Evolutionary conservation across 306 rosid species (phyloP).

Genomic region (Acmispon strigosus): DNA sequence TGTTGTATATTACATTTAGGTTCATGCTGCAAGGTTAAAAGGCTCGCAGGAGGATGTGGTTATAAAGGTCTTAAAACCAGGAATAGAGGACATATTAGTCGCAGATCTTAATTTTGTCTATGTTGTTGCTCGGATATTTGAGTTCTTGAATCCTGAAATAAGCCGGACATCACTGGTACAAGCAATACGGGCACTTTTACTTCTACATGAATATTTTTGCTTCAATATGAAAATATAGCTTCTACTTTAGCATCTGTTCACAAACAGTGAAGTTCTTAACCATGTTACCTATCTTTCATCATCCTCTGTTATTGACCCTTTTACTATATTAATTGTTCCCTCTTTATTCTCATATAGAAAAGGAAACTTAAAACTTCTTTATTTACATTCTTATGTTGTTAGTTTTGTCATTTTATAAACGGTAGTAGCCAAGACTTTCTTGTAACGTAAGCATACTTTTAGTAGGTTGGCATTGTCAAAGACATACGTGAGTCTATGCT

Average conservation of each 20-base stretch:
- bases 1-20: conserved; percentile 41
- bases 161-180: conserved; percentile 84
- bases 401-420: not conserved
- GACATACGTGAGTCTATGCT: conserved; percentile 96
- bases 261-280: not conserved
- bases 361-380: conserved; percentile 1
- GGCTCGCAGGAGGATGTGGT: conserved; percentile 92
- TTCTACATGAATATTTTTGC: conserved; percentile 1
- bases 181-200: conserved; percentile 5
- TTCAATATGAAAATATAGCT: not conserved
- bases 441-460: conserved; percentile 32
- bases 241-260: not conserved
- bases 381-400: not conserved
- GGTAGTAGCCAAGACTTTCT: conserved; percentile 20
- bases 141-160: conserved; percentile 88
- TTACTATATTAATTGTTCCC: not conserved
- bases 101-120: conserved; percentile 94
- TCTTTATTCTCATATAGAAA: not conserved
- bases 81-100: conserved; percentile 83
- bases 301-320: not conserved
- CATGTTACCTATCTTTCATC: conserved; percentile 1
- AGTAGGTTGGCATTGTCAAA: conserved; percentile 86
- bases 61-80: conserved; percentile 93
- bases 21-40: conserved; percentile 89
- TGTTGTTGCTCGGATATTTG: conserved; percentile 81